Conservation (phyloP, 306 rosid species). For the Astragalus glycyphyllos region DNA sequence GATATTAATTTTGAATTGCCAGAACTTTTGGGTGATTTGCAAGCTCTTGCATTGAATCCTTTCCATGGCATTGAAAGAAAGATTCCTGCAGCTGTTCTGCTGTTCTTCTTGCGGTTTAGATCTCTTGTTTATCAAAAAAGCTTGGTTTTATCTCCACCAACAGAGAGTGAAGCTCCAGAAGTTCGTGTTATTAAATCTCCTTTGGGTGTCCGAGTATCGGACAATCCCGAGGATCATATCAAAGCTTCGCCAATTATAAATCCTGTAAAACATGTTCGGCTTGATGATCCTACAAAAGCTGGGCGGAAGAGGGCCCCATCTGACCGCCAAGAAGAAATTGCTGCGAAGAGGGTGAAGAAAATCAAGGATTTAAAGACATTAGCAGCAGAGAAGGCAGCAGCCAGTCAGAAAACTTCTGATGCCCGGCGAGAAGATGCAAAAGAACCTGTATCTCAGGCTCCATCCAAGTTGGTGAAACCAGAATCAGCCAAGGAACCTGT, state of each 20-base stretch:
- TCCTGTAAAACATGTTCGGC: slow-evolving; percentile 68
- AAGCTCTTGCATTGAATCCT: slow-evolving; percentile 91
- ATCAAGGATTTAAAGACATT: slow-evolving; percentile 67
- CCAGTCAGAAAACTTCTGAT: slow-evolving; percentile 59
- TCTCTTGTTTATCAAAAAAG: slow-evolving; percentile 93
- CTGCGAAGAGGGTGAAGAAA: slow-evolving; percentile 85
- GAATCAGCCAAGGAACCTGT: slow-evolving; percentile 37
- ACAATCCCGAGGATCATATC: slow-evolving; percentile 51
- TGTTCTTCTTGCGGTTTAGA: slow-evolving; percentile 85
- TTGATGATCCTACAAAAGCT: slow-evolving; percentile 71
- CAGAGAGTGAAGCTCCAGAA: slow-evolving; percentile 71
- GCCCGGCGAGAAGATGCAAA: slow-evolving; percentile 60
- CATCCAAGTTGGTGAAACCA: slow-evolving; percentile 48
- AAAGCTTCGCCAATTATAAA: slow-evolving; percentile 60
- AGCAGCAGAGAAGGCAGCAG: slow-evolving; percentile 67
- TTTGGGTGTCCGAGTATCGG: slow-evolving; percentile 47
- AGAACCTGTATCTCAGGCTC: slow-evolving; percentile 53
- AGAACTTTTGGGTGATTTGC: slow-evolving; percentile 75
- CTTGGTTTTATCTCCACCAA: slow-evolving; percentile 63
- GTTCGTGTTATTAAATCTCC: slow-evolving; percentile 51
- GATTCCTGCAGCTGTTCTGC: slow-evolving; percentile 57
- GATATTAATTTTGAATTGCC: slow-evolving; percentile 59
- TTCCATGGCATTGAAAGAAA: slow-evolving; percentile 68
- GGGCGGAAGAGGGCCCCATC: slow-evolving; percentile 89
- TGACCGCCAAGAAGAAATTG: slow-evolving; percentile 92